Evolutionary conservation across 192 early-diverging fungal species (phyloP).

Genomic region (Lobosporangium transversale): DNA sequence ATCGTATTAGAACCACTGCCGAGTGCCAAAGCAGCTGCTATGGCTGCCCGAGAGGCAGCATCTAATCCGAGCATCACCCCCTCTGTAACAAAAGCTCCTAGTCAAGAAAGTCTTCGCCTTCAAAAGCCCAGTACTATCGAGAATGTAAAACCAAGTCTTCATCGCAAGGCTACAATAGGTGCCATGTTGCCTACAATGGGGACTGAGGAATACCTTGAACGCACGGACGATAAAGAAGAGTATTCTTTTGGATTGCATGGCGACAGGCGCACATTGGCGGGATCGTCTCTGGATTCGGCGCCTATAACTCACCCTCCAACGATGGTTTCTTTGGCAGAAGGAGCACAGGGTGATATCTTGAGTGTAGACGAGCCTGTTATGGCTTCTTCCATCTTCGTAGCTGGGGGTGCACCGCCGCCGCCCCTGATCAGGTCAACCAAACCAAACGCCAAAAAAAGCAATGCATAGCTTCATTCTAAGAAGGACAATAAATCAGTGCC

Average conservation of each 20-base stretch:
- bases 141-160: background rate
- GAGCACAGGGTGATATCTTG: constrained; percentile 15
- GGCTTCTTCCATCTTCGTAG: background rate
- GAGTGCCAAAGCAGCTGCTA: constrained; percentile 37
- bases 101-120: background rate
- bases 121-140: background rate
- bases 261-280: background rate
- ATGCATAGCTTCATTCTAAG: too few species aligned
- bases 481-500: too few species aligned
- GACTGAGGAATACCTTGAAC: constrained; percentile 44
- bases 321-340: background rate
- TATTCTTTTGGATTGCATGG: constrained; percentile 36
- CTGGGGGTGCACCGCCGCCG: background rate
- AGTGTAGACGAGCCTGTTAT: background rate
- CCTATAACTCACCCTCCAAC: constrained; percentile 7
- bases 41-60: background rate
- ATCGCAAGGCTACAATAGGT: constrained; percentile 20
- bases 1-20: constrained; percentile 48
- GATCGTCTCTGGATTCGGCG: background rate
- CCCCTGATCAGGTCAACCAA: background rate
- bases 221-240: constrained; percentile 51
- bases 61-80: background rate
- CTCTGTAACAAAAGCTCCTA: background rate
- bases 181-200: constrained; percentile 28
- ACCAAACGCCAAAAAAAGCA: background rate